These are phyloP conservation scores for Phoma sp. DNA, from an alignment of 2,329 filamentous ascomycete genomes.

Conservation along the genomic window DNA sequence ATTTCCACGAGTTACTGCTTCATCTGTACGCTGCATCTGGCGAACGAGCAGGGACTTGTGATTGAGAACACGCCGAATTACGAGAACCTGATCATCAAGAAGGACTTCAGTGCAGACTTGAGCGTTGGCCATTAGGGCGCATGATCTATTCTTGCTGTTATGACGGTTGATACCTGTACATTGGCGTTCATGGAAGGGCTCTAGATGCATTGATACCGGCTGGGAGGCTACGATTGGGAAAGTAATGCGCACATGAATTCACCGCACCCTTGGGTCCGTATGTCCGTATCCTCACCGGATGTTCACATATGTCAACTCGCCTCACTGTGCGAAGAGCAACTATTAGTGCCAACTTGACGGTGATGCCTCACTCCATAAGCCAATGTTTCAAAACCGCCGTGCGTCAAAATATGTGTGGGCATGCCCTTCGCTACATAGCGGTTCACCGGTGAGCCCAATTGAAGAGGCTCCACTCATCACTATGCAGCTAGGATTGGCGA, in stretches of 20 bases:
- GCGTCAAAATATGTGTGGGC: not conserved
- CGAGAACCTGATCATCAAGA: constrained; percentile 56
- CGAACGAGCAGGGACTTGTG: constrained; percentile 88
- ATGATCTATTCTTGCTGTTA: not conserved
- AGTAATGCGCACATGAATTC: constrained; percentile 4
- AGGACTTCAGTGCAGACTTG: constrained; percentile 53
- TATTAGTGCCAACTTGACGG: not conserved
- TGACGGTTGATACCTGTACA: constrained; percentile 5
- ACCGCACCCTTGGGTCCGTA: not conserved
- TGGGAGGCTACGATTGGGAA: not conserved
- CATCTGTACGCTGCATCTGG: constrained; percentile 87
- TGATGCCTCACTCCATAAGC: not conserved
- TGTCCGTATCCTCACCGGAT: not conserved
- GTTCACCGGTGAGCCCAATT: constrained; percentile 17
- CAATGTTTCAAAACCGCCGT: not conserved
- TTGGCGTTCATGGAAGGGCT: constrained; percentile 1
- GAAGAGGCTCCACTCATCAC: not conserved
- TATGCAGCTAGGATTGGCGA: not conserved
- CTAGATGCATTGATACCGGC: not conserved
- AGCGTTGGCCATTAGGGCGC: constrained; percentile 26
- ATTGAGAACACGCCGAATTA: constrained; percentile 68
- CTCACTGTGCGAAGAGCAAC: not conserved
- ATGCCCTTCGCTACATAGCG: constrained; percentile 9
- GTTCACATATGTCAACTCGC: not conserved
- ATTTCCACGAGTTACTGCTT: constrained; percentile 95